Evolutionary conservation across 2,329 filamentous ascomycete genomes (phyloP).

Genomic region (Xylariomycetidae sp.): DNA sequence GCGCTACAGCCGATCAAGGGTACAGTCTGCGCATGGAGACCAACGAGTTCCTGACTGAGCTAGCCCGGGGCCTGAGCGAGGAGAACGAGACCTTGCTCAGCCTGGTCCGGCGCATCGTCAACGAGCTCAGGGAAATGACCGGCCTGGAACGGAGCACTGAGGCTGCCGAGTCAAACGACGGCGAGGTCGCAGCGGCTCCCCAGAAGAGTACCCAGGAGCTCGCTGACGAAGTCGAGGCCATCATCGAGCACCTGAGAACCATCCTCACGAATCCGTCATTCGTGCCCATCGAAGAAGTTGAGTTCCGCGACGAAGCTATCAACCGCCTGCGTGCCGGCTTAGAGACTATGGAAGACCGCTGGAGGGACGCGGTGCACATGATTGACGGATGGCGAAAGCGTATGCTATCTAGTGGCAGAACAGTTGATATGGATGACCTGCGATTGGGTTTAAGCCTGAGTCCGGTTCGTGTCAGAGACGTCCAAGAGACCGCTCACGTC

Average conservation of each 20-base stretch:
- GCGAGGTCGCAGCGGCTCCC: conserved; percentile 9
- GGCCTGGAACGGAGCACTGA: conserved; percentile 39
- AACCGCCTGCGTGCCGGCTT: conserved; percentile 75
- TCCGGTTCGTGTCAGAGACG: conserved; percentile 51
- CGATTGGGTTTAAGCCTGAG: conserved; percentile 64
- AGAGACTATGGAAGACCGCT: conserved; percentile 88
- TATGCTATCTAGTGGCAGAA: conserved; percentile 66
- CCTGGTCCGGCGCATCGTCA: conserved; percentile 66
- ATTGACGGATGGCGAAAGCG: conserved; percentile 90
- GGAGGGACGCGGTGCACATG: conserved; percentile 83
- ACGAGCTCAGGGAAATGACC: conserved; percentile 66
- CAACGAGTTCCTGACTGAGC: conserved; percentile 80
- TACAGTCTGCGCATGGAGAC: conserved; percentile 80
- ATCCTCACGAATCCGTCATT: conserved; percentile 95
- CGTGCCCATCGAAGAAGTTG: conserved; percentile 90
- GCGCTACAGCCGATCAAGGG: conserved; percentile 42
- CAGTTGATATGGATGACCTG: conserved; percentile 64
- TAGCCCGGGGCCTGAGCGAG: conserved; percentile 79
- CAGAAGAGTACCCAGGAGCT: conserved; percentile 58
- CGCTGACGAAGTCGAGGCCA: conserved; percentile 66
- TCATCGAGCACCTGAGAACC: conserved; percentile 75
- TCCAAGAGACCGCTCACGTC: conserved; percentile 39
- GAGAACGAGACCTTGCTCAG: conserved; percentile 82
- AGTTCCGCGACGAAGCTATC: conserved; percentile 90
- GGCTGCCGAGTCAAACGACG: conserved; percentile 24